A percentile compares a stretch with the other conserved stretches of the same genome.
These are phyloP conservation scores for Anethum foeniculum DNA, from an alignment of 140 eudicot genomes.

Conservation along the genomic window DNA sequence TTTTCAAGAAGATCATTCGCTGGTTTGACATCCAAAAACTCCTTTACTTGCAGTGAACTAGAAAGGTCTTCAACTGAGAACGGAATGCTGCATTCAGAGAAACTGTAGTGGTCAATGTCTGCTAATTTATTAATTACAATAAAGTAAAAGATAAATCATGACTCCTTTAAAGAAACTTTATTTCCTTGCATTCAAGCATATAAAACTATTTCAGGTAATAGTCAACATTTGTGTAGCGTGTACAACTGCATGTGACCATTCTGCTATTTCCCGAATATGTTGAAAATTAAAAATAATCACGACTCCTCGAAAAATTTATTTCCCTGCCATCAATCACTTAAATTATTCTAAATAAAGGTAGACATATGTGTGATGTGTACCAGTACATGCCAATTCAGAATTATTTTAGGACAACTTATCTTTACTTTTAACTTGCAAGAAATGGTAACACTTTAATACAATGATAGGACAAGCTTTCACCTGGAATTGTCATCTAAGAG, in stretches of 20 bases:
- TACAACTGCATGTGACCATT: not conserved
- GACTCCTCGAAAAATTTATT: not conserved
- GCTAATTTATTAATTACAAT: not conserved
- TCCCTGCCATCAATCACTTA: too few relatives aligned
- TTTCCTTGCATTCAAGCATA: not conserved
- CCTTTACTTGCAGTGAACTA: conserved; percentile 59
- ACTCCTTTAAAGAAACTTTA: not conserved
- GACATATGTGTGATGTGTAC: not conserved
- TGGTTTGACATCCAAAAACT: conserved; percentile 60
- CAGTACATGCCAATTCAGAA: not conserved
- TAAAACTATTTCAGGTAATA: not conserved
- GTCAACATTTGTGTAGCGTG: not conserved
- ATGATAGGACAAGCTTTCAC: conserved; percentile 20
- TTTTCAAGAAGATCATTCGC: conserved; percentile 66
- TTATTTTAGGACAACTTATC: not conserved
- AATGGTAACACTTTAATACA: not conserved
- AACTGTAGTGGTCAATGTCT: not conserved
- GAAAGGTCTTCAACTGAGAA: conserved; percentile 87
- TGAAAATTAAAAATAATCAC: not conserved
- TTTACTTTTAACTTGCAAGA: not conserved
- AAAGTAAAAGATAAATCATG: too few relatives aligned
- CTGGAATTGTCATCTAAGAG: conserved; percentile 72
- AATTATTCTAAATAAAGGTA: not conserved
- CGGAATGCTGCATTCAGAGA: conserved; percentile 69
- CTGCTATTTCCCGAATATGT: not conserved